These are phyloP conservation scores for Xylariomycetidae sp. DNA, from an alignment of 2,329 filamentous ascomycete genomes.

Conservation along the genomic window DNA sequence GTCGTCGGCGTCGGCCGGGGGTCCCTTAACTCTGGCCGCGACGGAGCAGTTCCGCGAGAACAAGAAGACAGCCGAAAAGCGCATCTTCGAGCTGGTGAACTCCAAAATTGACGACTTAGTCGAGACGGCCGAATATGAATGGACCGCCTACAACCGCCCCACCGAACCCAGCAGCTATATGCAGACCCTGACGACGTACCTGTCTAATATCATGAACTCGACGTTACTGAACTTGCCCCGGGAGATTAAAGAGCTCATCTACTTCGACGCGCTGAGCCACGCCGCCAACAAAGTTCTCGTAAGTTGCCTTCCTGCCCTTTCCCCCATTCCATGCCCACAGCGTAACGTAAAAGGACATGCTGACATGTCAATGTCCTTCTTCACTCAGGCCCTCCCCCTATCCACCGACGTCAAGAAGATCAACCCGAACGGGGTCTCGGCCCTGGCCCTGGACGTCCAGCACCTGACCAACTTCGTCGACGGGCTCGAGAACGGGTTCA, in stretches of 20 bases:
- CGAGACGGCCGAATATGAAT: slow-evolving; percentile 96
- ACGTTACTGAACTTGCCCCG: slow-evolving; percentile 89
- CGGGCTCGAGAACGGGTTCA: slow-evolving; percentile 76
- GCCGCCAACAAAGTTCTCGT: slow-evolving; percentile 82
- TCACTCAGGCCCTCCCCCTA: slow-evolving; percentile 63
- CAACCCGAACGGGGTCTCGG: slow-evolving; percentile 77
- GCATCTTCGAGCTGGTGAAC: slow-evolving; percentile 97
- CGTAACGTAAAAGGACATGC: not conserved
- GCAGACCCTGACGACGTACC: slow-evolving; percentile 86
- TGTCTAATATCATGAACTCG: slow-evolving; percentile 94
- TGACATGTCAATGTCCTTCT: slow-evolving; percentile 6
- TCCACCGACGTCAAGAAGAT: slow-evolving; percentile 77
- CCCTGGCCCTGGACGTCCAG: slow-evolving; percentile 76
- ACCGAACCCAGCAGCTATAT: slow-evolving; percentile 87
- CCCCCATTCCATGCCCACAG: not conserved
- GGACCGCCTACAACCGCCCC: slow-evolving; percentile 56
- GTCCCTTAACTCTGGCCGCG: slow-evolving; percentile 72
- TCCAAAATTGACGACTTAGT: slow-evolving; percentile 98
- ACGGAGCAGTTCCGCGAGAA: slow-evolving; percentile 83
- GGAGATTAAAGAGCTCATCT: slow-evolving; percentile 95
- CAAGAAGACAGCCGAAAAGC: slow-evolving; percentile 94
- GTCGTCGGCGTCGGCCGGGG: slow-evolving; percentile 75
- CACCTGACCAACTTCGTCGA: slow-evolving; percentile 85
- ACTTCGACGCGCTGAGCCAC: slow-evolving; percentile 92
- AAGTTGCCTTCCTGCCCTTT: slow-evolving; percentile 18